phyloP scores from a whole-genome alignment of 768 basidiomycete genomes.

The Pulveroboletus sp. region DNA sequence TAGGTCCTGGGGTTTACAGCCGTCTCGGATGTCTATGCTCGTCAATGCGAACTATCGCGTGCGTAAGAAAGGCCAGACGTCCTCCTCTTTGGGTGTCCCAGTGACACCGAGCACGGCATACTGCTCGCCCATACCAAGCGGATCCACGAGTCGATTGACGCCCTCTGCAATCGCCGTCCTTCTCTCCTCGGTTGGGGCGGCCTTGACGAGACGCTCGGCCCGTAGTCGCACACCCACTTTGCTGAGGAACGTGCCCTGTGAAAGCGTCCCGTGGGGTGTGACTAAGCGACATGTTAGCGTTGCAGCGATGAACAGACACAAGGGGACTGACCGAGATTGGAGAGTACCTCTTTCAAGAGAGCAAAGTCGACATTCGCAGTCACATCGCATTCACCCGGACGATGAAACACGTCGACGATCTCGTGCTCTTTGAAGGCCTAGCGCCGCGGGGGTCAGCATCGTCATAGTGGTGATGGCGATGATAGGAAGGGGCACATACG shows the following conservation, averaged over 20 bases:
- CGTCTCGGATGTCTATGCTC: background rate
- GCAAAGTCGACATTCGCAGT: constrained; percentile 98
- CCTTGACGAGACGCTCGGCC: constrained; percentile 53
- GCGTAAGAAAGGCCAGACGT: constrained; percentile 31
- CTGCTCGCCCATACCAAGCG: constrained; percentile 78
- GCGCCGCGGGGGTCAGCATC: background rate
- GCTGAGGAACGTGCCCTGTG: constrained; percentile 74
- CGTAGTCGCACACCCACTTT: constrained; percentile 71
- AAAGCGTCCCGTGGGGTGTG: constrained; percentile 58
- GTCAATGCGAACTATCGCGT: background rate
- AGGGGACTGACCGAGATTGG: constrained; percentile 50
- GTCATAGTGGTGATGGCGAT: background rate
- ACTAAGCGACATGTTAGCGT: constrained; percentile 26
- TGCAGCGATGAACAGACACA: background rate
- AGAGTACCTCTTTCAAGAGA: constrained; percentile 74
- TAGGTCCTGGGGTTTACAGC: background rate
- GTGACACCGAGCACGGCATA: constrained; percentile 74
- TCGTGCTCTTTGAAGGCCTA: constrained; percentile 90
- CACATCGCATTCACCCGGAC: constrained; percentile 84
- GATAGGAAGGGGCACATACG: constrained; percentile 43
- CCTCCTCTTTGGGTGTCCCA: constrained; percentile 6
- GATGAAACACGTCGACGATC: constrained; percentile 77
- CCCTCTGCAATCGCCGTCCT: constrained; percentile 51
- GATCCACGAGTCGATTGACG: constrained; percentile 71
- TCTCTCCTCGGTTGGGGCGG: constrained; percentile 46